Evolutionary conservation across 2,329 filamentous ascomycete genomes (phyloP), one percentile per base, ranked within the genome.

Genomic region (Metarhizium brunneum): DNA sequence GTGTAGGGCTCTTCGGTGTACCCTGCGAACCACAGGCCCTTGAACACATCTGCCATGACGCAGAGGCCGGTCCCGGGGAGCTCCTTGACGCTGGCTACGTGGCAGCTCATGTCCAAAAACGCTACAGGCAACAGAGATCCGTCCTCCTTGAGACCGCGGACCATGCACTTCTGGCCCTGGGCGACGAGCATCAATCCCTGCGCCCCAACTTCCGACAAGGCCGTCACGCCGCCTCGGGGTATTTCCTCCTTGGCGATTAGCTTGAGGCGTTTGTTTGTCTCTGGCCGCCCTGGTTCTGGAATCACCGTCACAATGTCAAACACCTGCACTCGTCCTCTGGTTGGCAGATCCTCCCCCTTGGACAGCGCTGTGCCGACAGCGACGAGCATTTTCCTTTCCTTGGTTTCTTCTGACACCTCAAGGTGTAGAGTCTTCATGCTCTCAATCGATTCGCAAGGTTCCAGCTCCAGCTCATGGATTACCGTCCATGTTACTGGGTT

Each of bases 1-100:
- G 88, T 92, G 69, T 97, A 99, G 1, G 94, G 94, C 66, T 97
- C 94, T 72, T 99, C 92, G 8, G 89, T 94, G 67, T 96, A 99
- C 0, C 94, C 94, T 0, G 90, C 88, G 62, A 99, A 95, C 91
- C 94, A 97, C 2, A 97, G 78, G 0, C 94, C 94, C 73, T 96
- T 96, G 67, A 94, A 85, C 0, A 88, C 89, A 72, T 99, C 94
- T 0, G 89, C 88, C 73, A 96, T 85, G 11, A 96, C 78, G 65
- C 89, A 91, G 67, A 99, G 78, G 0, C 92, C 92, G 0, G 90
- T 95, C 1, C 87, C 84, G 3, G 85, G 84, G 18, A 99, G 78
- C 64, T 90, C 89, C 66, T 92, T 94, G 54, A 90, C 81, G n/a
- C 87, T 84, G 2, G 85, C 89, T 13, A 96, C 90, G 65, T 96